Evolutionary conservation across 2,329 filamentous ascomycete species (phyloP).

Genomic region (Alternaria ethzedia): DNA sequence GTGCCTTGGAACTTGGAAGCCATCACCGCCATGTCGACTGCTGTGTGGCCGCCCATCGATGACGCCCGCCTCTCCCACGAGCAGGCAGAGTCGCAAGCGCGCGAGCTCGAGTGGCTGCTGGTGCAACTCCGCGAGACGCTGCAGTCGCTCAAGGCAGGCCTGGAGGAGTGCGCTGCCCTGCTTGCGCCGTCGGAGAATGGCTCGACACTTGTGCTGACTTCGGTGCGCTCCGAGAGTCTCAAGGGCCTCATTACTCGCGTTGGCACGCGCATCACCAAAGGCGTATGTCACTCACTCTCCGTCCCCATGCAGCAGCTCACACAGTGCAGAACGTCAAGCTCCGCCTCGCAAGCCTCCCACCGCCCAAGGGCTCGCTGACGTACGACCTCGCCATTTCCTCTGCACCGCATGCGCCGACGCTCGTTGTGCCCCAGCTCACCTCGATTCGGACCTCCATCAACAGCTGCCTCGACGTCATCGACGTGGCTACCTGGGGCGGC

Average conservation of each 20-base stretch:
- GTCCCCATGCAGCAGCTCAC: not conserved
- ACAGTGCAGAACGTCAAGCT: constrained; percentile 72
- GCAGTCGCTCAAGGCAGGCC: constrained; percentile 68
- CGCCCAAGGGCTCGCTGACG: constrained; percentile 57
- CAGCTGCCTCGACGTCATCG: constrained; percentile 81
- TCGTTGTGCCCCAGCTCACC: constrained; percentile 73
- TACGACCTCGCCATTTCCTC: constrained; percentile 61
- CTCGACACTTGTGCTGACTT: constrained; percentile 88
- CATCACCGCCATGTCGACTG: constrained; percentile 61
- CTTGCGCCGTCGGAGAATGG: constrained; percentile 84
- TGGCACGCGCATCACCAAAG: constrained; percentile 89
- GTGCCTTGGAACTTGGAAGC: constrained; percentile 1
- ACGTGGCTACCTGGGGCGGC: constrained; percentile 75
- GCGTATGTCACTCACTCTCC: constrained; percentile 61
- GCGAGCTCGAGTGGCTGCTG: constrained; percentile 70
- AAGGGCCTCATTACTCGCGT: constrained; percentile 93
- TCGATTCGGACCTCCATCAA: constrained; percentile 78
- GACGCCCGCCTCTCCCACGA: constrained; percentile 58
- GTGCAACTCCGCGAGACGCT: constrained; percentile 66
- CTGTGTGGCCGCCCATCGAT: constrained; percentile 65
- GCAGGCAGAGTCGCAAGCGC: constrained; percentile 60
- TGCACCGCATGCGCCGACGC: constrained; percentile 60
- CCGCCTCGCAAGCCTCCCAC: constrained; percentile 71
- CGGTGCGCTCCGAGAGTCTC: constrained; percentile 82
- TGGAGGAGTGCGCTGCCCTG: constrained; percentile 87